Evolutionary conservation across 2,329 filamentous ascomycete genomes (phyloP).

Genomic region (Beauveria caledonica): DNA sequence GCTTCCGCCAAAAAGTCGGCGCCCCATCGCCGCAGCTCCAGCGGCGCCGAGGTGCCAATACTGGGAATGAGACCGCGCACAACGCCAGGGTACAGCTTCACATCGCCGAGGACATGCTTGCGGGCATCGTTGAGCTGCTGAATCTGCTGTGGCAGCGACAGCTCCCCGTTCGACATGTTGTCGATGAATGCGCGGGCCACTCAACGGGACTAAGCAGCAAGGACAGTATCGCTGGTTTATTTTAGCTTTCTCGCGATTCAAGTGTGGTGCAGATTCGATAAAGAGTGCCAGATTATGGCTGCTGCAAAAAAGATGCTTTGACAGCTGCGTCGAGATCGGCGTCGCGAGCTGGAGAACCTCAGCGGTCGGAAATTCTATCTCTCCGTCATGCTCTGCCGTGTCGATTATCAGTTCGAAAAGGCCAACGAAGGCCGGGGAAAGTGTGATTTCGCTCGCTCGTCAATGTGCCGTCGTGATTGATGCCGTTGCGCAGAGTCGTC

Average conservation of each 20-base stretch:
- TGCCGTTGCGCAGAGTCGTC: background rate
- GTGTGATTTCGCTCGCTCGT: background rate
- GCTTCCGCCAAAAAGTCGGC: conserved; percentile 93
- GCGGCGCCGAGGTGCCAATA: conserved; percentile 62
- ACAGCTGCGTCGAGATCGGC: conserved; percentile 1
- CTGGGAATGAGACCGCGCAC: conserved; percentile 90
- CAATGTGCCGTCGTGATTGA: background rate
- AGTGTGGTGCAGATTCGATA: background rate
- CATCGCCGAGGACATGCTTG: conserved; percentile 78
- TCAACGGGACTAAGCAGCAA: background rate
- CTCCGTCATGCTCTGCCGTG: conserved; percentile 6
- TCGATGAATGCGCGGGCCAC: background rate
- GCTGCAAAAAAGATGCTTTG: background rate
- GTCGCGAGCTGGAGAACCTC: conserved; percentile 2
- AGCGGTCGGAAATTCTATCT: conserved; percentile 8
- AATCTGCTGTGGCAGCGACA: conserved; percentile 66
- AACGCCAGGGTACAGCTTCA: conserved; percentile 84
- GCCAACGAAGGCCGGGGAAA: background rate
- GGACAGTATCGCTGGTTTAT: background rate
- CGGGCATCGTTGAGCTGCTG: conserved; percentile 84
- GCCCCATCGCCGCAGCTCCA: conserved; percentile 91
- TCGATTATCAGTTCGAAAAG: background rate
- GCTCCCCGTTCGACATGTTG: conserved; percentile 43
- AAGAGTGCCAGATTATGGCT: background rate
- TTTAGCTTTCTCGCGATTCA: background rate